Conservation (phyloP, 78 protist genomes). For the Dictyostelium capitatum region DNA sequence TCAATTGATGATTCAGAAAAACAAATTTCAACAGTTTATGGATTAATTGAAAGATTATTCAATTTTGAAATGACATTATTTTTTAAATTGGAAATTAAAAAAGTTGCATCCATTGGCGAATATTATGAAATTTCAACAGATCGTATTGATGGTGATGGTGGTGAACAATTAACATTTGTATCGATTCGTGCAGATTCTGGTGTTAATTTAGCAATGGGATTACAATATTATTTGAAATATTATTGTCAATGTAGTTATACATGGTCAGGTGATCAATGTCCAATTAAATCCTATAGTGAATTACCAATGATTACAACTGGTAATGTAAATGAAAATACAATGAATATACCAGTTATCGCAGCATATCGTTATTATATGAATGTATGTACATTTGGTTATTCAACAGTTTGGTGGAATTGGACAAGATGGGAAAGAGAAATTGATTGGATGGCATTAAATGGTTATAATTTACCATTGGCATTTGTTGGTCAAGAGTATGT, state of each 20-base stretch:
- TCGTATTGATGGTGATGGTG: background rate
- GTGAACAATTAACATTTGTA: background rate
- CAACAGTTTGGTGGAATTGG: slow-evolving; percentile 87
- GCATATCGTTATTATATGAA: slow-evolving; percentile 85
- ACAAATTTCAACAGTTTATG: slow-evolving; percentile 10
- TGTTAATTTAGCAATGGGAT: slow-evolving; percentile 53
- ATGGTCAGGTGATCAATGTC: slow-evolving; percentile 76
- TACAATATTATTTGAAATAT: slow-evolving; percentile 57
- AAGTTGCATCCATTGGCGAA: background rate
- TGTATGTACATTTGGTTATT: slow-evolving; percentile 88
- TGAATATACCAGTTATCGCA: background rate
- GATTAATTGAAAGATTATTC: slow-evolving; percentile 10
- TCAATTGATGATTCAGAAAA: background rate
- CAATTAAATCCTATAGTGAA: background rate
- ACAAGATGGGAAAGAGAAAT: slow-evolving; percentile 89
- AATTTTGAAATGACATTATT: slow-evolving; percentile 16
- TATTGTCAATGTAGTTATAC: slow-evolving; percentile 31
- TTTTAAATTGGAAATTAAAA: background rate
- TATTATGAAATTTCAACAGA: slow-evolving; percentile 4
- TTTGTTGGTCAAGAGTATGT: slow-evolving; percentile 91
- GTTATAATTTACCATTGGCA: slow-evolving; percentile 90
- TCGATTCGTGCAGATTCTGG: slow-evolving; percentile 1
- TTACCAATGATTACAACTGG: background rate
- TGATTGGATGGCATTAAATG: slow-evolving; percentile 94
- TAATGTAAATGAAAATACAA: background rate